A percentile compares a stretch with the other conserved stretches of the same genome.
These are phyloP conservation scores for Pythium coloratum DNA, from an alignment of 352 stramenopile genomes.

Conservation along the genomic window DNA sequence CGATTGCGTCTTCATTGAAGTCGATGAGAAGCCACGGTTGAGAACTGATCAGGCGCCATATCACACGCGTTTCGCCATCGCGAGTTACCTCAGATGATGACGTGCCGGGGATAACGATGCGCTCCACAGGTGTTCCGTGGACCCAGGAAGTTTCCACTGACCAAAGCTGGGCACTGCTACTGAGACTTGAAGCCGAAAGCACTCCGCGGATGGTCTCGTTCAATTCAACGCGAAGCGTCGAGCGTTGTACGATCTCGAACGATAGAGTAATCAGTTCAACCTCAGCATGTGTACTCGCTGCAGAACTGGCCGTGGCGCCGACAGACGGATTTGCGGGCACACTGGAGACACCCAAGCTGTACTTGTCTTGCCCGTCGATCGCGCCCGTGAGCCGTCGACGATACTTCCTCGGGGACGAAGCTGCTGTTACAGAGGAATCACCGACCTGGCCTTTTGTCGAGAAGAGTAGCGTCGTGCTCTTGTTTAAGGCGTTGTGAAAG, in stretches of 20 bases:
- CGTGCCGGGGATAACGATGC: slow-evolving; percentile 11
- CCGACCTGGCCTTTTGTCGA: slow-evolving; percentile 1
- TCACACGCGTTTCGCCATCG: slow-evolving; percentile 1
- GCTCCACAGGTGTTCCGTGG: background rate
- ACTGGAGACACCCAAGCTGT: background rate
- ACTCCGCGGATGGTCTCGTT: slow-evolving; percentile 13
- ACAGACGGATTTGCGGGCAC: background rate
- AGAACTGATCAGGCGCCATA: slow-evolving; percentile 18
- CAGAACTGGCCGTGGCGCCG: background rate
- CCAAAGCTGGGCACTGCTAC: slow-evolving; percentile 7
- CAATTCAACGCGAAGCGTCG: slow-evolving; percentile 9
- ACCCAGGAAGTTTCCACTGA: slow-evolving; percentile 17
- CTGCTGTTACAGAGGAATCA: slow-evolving; percentile 15
- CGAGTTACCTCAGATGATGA: slow-evolving; percentile 8
- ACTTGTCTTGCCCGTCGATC: background rate
- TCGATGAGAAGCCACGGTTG: slow-evolving; percentile 6
- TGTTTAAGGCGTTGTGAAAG: slow-evolving; percentile 25
- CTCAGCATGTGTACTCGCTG: background rate
- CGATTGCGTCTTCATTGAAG: slow-evolving; percentile 2
- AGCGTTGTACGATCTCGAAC: background rate
- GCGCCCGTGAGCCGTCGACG: slow-evolving; percentile 1
- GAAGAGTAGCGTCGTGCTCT: slow-evolving; percentile 6
- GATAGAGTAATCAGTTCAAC: background rate
- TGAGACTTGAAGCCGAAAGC: background rate
- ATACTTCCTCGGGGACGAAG: slow-evolving; percentile 3